These are phyloP conservation scores for Adansonia grandidieri DNA, from an alignment of 441 rosid species.

Conservation along the genomic window DNA sequence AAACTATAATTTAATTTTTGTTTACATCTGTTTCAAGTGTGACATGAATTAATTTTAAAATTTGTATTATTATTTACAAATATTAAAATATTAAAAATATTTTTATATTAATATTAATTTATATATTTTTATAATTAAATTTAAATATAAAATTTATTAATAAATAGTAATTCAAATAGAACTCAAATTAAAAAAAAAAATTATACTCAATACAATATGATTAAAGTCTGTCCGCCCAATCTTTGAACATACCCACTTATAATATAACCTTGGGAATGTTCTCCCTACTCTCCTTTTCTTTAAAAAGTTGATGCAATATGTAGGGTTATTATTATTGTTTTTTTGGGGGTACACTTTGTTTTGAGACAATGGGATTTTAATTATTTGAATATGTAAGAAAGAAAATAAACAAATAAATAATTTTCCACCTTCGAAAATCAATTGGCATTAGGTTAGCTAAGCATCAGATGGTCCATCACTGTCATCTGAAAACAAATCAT, in stretches of 20 bases:
- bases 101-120: too few relatives aligned
- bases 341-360: background rate
- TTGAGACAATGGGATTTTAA: background rate
- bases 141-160: too few relatives aligned
- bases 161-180: too few relatives aligned
- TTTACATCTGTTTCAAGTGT: too few relatives aligned
- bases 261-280: background rate
- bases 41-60: too few relatives aligned
- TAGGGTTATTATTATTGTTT: background rate
- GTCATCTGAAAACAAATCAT: background rate
- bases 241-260: background rate
- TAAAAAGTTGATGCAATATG: background rate
- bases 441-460: background rate
- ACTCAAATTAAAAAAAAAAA: too few relatives aligned
- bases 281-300: background rate
- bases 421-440: background rate
- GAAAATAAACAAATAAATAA: background rate
- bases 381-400: background rate
- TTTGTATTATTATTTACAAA: too few relatives aligned
- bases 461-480: background rate
- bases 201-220: too few relatives aligned
- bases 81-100: too few relatives aligned
- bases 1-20: too few relatives aligned
- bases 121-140: too few relatives aligned
- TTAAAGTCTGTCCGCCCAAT: too few relatives aligned